phyloP scores from a whole-genome alignment of 1,284 basidiomycete genomes.

The Phylloporus gajari region DNA sequence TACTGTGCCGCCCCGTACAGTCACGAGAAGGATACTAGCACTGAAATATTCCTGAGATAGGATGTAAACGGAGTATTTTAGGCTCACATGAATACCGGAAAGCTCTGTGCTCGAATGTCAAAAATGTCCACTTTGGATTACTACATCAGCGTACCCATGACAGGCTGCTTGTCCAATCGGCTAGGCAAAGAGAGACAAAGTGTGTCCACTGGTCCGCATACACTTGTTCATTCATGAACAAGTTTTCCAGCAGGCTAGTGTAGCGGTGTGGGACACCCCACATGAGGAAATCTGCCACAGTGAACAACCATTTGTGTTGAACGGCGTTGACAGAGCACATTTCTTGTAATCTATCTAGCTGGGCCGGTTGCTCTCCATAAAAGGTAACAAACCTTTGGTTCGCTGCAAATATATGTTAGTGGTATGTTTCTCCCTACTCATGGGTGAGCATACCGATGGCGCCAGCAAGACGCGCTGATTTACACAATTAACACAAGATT shows the following conservation, averaged over 20 bases:
- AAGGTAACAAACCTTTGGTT: constrained; percentile 43
- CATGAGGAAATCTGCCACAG: constrained; percentile 26
- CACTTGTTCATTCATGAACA: constrained; percentile 47
- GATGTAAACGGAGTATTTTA: not conserved
- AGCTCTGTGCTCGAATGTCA: constrained; percentile 34
- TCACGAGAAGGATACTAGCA: constrained; percentile 38
- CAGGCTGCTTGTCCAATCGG: constrained; percentile 44
- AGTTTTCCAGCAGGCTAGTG: constrained; percentile 33
- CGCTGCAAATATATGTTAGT: constrained; percentile 21
- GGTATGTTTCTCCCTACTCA: not conserved
- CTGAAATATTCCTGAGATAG: constrained; percentile 19
- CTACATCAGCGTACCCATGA: constrained; percentile 34
- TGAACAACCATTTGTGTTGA: constrained; percentile 37
- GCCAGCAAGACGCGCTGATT: constrained; percentile 42
- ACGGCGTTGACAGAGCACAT: constrained; percentile 30
- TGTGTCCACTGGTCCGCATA: constrained; percentile 46
- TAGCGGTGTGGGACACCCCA: constrained; percentile 45
- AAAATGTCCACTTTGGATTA: not conserved
- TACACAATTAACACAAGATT: constrained; percentile 16
- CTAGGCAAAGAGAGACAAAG: constrained; percentile 38
- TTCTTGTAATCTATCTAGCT: constrained; percentile 45
- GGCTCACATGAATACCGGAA: constrained; percentile 43
- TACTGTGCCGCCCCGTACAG: constrained; percentile 33
- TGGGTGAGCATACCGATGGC: constrained; percentile 30
- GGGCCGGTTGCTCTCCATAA: constrained; percentile 40